These are phyloP conservation scores for Beauveria caledonica DNA, from an alignment of 2,329 filamentous ascomycete genomes.

Conservation along the genomic window DNA sequence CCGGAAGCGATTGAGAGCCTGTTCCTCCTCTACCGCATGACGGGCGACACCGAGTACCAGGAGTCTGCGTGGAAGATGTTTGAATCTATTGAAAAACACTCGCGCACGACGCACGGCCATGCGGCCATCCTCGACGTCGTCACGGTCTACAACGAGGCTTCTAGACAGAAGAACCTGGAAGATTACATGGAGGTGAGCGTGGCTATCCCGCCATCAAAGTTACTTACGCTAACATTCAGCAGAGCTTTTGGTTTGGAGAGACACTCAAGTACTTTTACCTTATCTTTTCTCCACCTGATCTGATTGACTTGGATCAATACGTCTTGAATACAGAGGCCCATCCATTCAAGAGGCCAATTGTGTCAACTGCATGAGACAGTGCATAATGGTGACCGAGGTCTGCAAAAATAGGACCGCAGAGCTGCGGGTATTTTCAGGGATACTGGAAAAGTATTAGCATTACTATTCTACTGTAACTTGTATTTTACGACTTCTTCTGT, in stretches of 20 bases:
- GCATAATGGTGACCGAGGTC: not conserved
- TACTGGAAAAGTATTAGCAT: not conserved
- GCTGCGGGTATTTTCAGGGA: not conserved
- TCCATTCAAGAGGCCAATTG: constrained; percentile 30
- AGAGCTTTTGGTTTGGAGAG: constrained; percentile 61
- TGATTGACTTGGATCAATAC: constrained; percentile 51
- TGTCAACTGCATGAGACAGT: not conserved
- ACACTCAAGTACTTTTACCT: constrained; percentile 58
- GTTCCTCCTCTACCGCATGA: constrained; percentile 68
- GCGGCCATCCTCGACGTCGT: constrained; percentile 56
- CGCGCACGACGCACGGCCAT: constrained; percentile 50
- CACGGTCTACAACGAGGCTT: constrained; percentile 16
- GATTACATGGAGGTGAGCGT: constrained; percentile 52
- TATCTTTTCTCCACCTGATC: constrained; percentile 47
- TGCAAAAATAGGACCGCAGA: not conserved
- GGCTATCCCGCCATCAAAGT: constrained; percentile 20
- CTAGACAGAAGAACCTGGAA: constrained; percentile 40
- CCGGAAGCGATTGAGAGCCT: constrained; percentile 76
- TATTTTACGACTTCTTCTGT: not conserved
- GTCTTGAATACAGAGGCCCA: constrained; percentile 51
- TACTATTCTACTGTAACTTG: not conserved
- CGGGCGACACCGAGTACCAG: constrained; percentile 54
- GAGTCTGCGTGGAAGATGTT: constrained; percentile 70
- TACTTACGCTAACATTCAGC: constrained; percentile 63
- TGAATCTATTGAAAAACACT: constrained; percentile 48